Percentiles rank a stretch among this genome's conserved stretches.
Evolutionary conservation across 2,329 filamentous ascomycete genomes (phyloP).

Genomic region (Pseudogymnoascus sp.): DNA sequence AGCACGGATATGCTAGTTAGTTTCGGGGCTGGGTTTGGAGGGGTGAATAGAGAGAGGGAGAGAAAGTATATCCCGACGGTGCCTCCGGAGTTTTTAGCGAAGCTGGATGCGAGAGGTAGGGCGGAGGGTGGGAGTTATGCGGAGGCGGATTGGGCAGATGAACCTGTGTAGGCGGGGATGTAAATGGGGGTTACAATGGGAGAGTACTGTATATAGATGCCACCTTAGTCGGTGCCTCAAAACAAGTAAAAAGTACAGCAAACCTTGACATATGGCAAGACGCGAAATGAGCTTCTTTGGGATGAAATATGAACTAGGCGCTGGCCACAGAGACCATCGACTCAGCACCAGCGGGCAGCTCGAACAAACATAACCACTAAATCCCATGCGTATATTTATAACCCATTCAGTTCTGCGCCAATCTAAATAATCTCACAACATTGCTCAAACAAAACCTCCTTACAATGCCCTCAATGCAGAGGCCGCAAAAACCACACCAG

Average conservation of each 20-base stretch:
- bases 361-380: background rate
- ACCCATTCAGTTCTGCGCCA: background rate
- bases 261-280: background rate
- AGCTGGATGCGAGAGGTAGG: conserved; percentile 56
- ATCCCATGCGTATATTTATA: background rate
- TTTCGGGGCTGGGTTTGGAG: conserved; percentile 91
- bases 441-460: background rate
- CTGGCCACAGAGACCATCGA: no score
- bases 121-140: background rate
- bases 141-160: conserved; percentile 2
- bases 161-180: background rate
- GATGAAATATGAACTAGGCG: no score
- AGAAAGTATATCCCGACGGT: conserved; percentile 94
- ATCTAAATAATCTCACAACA: background rate
- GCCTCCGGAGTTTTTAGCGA: conserved; percentile 85
- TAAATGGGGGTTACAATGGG: background rate
- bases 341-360: no score
- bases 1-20: conserved; percentile 96
- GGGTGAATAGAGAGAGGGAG: conserved; percentile 83
- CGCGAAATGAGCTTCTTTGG: no score
- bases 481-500: background rate
- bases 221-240: background rate
- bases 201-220: background rate
- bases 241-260: background rate
- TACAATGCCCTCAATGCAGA: background rate